Evolutionary conservation across 108 stramenopile genomes (phyloP).

Genomic region (Aurantiochytrium sp.): DNA sequence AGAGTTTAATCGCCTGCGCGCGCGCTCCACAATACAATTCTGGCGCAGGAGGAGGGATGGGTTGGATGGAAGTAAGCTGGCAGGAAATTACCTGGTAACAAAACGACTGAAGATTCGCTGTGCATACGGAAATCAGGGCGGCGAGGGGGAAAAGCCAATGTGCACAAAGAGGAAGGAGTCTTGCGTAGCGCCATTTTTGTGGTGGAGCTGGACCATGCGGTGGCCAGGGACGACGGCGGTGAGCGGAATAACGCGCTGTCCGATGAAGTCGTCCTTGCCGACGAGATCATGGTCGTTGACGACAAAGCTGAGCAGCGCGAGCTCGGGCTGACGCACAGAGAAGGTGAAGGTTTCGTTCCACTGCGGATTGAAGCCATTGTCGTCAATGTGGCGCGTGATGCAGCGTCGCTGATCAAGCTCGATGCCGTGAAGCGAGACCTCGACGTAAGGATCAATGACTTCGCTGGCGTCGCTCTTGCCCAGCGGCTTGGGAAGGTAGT

Average conservation of each 20-base stretch:
- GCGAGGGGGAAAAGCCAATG: neutral
- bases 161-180: slow-evolving; percentile 16
- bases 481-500: slow-evolving; percentile 52
- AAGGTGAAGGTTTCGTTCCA: slow-evolving; percentile 44
- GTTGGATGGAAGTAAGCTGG: no score
- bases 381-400: slow-evolving; percentile 34
- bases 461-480: slow-evolving; percentile 43
- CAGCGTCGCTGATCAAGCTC: neutral
- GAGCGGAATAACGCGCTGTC: slow-evolving; percentile 46
- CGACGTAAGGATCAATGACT: slow-evolving; percentile 58
- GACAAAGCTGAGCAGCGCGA: slow-evolving; percentile 45
- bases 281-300: slow-evolving; percentile 51
- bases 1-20: no score
- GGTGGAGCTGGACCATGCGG: neutral
- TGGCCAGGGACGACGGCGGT: neutral
- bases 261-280: slow-evolving; percentile 48
- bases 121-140: neutral
- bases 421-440: slow-evolving; percentile 21
- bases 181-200: neutral
- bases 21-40: no score
- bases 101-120: no score
- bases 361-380: slow-evolving; percentile 60
- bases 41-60: no score
- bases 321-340: slow-evolving; percentile 29
- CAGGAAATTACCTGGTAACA: no score